These are phyloP conservation scores for Aspergillus glaucus DNA, from an alignment of 2,329 filamentous ascomycete genomes.

Conservation along the genomic window DNA sequence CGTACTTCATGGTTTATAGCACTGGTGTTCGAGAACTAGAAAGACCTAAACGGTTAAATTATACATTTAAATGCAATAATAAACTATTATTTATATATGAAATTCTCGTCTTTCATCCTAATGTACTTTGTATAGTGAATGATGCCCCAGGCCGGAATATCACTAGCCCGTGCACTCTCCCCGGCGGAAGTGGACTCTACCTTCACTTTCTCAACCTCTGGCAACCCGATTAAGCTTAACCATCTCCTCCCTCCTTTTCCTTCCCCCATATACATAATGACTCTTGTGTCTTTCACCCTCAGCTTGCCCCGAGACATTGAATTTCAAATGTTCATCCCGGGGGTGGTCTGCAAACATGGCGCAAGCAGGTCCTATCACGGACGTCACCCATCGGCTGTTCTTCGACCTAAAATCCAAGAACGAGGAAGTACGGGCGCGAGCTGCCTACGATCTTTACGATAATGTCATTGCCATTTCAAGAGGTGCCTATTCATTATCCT, in stretches of 20 bases:
- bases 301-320: slow-evolving; percentile 23
- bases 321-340: slow-evolving; percentile 34
- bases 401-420: slow-evolving; percentile 53
- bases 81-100: no score
- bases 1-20: no score
- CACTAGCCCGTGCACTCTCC: no score
- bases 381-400: slow-evolving; percentile 51
- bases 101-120: no score
- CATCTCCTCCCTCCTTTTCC: slow-evolving; percentile 16
- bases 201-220: not conserved
- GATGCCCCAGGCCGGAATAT: no score
- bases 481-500: slow-evolving; percentile 26
- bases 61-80: no score
- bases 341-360: slow-evolving; percentile 39
- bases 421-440: slow-evolving; percentile 44
- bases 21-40: no score
- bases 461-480: slow-evolving; percentile 41
- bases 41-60: no score
- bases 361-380: slow-evolving; percentile 41
- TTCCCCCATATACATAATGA: slow-evolving; percentile 18
- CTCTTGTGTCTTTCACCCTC: slow-evolving; percentile 11
- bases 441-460: slow-evolving; percentile 43
- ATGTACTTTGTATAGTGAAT: no score
- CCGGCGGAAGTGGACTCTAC: no score
- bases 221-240: slow-evolving; percentile 15